Conservation (phyloP, 2,329 filamentous ascomycete species). For the Triangularia verruculosa region DNA sequence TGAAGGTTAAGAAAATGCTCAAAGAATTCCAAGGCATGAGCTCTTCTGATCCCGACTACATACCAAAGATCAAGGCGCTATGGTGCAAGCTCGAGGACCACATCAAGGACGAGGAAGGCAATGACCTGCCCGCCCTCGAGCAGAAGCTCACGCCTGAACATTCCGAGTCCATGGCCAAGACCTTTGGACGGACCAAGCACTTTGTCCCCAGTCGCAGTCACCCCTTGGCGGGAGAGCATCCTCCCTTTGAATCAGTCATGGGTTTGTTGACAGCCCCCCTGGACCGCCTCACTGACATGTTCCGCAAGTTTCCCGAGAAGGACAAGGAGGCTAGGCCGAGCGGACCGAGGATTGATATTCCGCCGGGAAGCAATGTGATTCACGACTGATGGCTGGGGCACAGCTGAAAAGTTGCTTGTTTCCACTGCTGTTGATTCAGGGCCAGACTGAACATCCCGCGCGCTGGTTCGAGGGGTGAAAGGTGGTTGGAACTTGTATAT, state of each 20-base stretch:
- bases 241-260: constrained; percentile 8
- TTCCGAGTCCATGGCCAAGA: constrained; percentile 10
- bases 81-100: constrained; percentile 7
- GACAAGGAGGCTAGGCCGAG: neutral
- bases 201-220: constrained; percentile 8
- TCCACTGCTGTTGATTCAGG: neutral
- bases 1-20: constrained; percentile 6
- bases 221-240: constrained; percentile 4
- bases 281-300: neutral
- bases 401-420: neutral
- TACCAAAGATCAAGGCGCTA: constrained; percentile 4
- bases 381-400: neutral
- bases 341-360: neutral
- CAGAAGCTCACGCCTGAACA: constrained; percentile 7
- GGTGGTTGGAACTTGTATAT: neutral
- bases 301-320: constrained; percentile 7
- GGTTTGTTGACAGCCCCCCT: constrained; percentile 6
- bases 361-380: neutral
- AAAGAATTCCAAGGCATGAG: constrained; percentile 10
- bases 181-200: constrained; percentile 3
- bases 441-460: neutral
- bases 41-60: constrained; percentile 2
- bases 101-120: constrained; percentile 9
- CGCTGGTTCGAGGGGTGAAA: neutral
- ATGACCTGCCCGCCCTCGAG: constrained; percentile 10